Evolutionary conservation across 2,329 filamentous ascomycete genomes (phyloP).

Genomic region (Chalara sp.): DNA sequence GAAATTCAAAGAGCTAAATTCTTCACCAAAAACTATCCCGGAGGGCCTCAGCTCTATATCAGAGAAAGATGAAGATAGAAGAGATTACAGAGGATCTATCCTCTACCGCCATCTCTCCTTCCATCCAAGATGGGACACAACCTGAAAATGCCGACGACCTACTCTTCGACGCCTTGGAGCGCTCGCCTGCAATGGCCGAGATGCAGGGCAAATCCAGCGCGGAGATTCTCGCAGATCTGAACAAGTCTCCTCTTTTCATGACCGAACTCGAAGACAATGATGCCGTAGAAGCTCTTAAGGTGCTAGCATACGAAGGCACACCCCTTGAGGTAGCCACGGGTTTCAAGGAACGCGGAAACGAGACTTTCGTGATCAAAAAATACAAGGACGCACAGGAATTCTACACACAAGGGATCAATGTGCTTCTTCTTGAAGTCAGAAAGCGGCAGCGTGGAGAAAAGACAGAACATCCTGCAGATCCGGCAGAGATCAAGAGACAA

Average conservation of each 20-base stretch:
- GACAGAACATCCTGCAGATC: slow-evolving; percentile 36
- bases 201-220: slow-evolving; percentile 49
- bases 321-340: slow-evolving; percentile 73
- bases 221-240: slow-evolving; percentile 57
- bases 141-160: neutral
- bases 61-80: slow-evolving; percentile 24
- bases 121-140: neutral
- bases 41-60: too few relatives aligned
- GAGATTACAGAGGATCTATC: slow-evolving; percentile 17
- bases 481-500: slow-evolving; percentile 41
- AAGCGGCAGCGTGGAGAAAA: slow-evolving; percentile 38
- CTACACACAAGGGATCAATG: slow-evolving; percentile 77
- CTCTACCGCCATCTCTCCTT: slow-evolving; percentile 8
- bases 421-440: slow-evolving; percentile 59
- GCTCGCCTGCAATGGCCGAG: slow-evolving; percentile 53
- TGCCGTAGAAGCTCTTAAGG: slow-evolving; percentile 79
- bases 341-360: slow-evolving; percentile 91
- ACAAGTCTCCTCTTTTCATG: slow-evolving; percentile 86
- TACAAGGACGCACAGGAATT: slow-evolving; percentile 86
- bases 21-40: too few relatives aligned
- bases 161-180: slow-evolving; percentile 14
- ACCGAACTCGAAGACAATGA: slow-evolving; percentile 82
- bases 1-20: too few relatives aligned
- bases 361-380: slow-evolving; percentile 65
- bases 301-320: slow-evolving; percentile 88